Evolutionary conservation across 139 green algal genomes (phyloP).

Genomic region (Chlorella sp.): DNA sequence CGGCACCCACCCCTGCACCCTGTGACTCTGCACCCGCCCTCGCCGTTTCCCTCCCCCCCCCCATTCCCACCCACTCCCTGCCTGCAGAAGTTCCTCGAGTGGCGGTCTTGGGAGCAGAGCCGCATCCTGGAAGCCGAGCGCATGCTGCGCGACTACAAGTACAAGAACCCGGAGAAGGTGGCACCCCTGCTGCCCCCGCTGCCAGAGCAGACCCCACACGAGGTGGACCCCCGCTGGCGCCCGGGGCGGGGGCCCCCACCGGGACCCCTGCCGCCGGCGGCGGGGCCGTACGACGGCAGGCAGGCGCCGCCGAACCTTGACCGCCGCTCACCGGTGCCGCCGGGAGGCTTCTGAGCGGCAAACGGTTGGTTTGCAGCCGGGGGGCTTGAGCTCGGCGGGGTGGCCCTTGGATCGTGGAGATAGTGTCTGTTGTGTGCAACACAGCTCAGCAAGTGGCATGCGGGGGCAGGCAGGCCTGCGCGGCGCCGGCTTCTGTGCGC

Average conservation of each 20-base stretch:
- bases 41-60: not conserved
- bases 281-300: not conserved
- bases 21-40: not conserved
- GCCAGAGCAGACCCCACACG: not conserved
- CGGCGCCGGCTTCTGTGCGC: too few species aligned
- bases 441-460: not conserved
- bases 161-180: constrained; percentile 18
- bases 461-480: too few species aligned
- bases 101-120: constrained; percentile 31
- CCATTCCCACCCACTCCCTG: not conserved
- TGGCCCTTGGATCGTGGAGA: not conserved
- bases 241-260: not conserved
- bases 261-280: not conserved
- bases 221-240: not conserved
- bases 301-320: constrained; percentile 6
- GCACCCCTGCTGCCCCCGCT: not conserved
- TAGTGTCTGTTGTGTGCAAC: not conserved
- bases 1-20: too few species aligned
- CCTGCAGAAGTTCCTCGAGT: constrained; percentile 30
- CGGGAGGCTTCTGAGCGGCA: constrained; percentile 10
- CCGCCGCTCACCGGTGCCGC: constrained; percentile 21
- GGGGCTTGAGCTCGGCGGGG: not conserved
- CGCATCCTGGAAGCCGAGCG: constrained; percentile 29
- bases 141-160: constrained; percentile 24
- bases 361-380: not conserved